Evolutionary conservation across 345 rosid species (phyloP), one percentile per base, ranked within the genome.

Genomic region (Bruguiera sexangula): DNA sequence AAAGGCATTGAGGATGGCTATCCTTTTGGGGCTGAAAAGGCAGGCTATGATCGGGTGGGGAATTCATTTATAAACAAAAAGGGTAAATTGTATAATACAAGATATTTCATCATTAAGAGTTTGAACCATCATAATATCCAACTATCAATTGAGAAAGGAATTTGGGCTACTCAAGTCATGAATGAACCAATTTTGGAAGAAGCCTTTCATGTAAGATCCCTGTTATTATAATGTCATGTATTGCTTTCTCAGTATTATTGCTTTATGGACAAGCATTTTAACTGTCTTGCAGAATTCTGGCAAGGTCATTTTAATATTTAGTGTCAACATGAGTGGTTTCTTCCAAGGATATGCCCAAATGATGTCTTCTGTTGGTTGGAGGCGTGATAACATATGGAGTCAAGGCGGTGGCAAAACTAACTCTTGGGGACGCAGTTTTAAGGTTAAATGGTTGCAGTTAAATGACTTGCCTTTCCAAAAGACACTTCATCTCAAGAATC

Each of bases 121-220:
- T 85, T 94, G 75, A 91, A 88, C 71, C 86, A 87, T 78, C 82
- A 88, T 29, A 94, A 94, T 69, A 82, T 94, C 77, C 94, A 80
- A 81, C 83, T 82, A 32, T 89, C 98, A 55, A 73, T 91, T 13
- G 88, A 88, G 77, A 89, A 75, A 79, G 98, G 94, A 67, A 87
- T 91, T 65, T 94, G 97, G 98, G 98, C 98, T 72, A 94, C 98
- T 78, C 97, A 94, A 82, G 97, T 94, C 66, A 91, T 89, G 97
- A 94, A 94, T 81, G 98, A 94, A 82, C 97, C 97, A 67, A 91
- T 94, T 74, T 65, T 89, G 82, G 96, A 94, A 78, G 98, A 90
- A 58, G 96, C 96, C 73, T 94, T 91, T 87, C 83, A 78, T 80
- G 97, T 91, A 82, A 91, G 92, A 76, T 46, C 61, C 69, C 69